A percentile compares a stretch with the other conserved stretches of the same genome.
Evolutionary conservation across 805 yeast species (phyloP).

Genomic region (Lachancea cidri): DNA sequence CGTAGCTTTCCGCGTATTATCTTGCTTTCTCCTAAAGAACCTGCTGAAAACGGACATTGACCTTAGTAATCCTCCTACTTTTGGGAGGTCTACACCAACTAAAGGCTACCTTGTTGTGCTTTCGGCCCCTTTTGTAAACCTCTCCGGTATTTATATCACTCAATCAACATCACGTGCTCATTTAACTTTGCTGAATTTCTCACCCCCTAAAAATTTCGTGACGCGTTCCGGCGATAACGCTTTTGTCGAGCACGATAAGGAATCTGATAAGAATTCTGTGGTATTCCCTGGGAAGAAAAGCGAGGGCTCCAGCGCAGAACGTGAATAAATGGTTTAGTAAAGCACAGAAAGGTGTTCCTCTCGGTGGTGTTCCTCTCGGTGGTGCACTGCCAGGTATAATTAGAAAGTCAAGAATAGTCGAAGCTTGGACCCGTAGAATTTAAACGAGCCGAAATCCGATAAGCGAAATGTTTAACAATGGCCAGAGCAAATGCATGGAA

Average conservation of each 20-base stretch:
- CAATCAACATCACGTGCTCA: neutral
- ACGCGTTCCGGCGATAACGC: neutral
- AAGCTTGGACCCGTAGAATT: too few species aligned
- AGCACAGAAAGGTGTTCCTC: too few species aligned
- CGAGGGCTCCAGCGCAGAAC: too few species aligned
- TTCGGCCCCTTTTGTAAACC: neutral
- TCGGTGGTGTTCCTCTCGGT: too few species aligned
- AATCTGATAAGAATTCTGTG: neutral
- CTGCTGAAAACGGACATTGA: conserved; percentile 6
- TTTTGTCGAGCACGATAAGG: neutral
- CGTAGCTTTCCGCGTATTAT: neutral
- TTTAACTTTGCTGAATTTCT: neutral
- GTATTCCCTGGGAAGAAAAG: neutral
- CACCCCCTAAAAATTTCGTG: neutral
- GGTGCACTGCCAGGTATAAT: too few species aligned
- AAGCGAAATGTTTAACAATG: too few species aligned
- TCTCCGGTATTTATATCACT: neutral
- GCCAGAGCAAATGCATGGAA: too few species aligned
- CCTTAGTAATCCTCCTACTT: neutral
- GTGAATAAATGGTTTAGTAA: too few species aligned
- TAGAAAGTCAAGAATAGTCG: too few species aligned
- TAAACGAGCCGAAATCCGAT: too few species aligned
- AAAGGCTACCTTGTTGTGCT: neutral
- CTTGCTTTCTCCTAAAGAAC: conserved; percentile 3
- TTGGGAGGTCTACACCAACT: neutral